phyloP scores from a whole-genome alignment of 148 eudicot species.

The Drosera capensis region DNA sequence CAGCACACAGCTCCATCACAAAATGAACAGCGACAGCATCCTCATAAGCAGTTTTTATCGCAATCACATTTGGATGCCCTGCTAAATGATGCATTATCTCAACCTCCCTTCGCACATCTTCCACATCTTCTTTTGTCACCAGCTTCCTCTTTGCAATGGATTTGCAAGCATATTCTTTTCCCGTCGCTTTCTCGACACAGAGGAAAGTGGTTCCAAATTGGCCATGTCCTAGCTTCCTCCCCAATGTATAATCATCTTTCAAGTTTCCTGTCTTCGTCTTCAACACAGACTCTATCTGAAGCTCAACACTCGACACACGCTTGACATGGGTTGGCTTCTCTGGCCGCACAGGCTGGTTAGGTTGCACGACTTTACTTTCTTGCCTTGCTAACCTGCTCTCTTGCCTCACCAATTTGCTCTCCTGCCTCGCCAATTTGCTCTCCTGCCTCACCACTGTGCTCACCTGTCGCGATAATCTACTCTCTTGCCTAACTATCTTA shows the following conservation, averaged over 20 bases:
- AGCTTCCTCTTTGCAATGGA: constrained; percentile 71
- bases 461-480: constrained; percentile 10
- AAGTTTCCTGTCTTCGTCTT: constrained; percentile 46
- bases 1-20: constrained; percentile 73
- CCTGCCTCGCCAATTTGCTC: constrained; percentile 15
- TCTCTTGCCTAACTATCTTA: constrained; percentile 18
- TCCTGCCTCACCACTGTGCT: constrained; percentile 14
- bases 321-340: constrained; percentile 22
- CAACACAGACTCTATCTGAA: constrained; percentile 50
- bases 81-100: constrained; percentile 86
- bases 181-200: constrained; percentile 43
- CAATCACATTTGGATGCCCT: constrained; percentile 54
- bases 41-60: constrained; percentile 66
- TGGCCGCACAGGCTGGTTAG: constrained; percentile 9
- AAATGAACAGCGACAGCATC: constrained; percentile 81
- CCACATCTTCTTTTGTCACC: constrained; percentile 54
- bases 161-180: constrained; percentile 61
- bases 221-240: constrained; percentile 76
- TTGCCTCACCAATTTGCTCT: constrained; percentile 12
- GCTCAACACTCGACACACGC: constrained; percentile 45
- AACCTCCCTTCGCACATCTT: constrained; percentile 82
- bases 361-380: constrained; percentile 8
- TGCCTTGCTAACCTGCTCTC: constrained; percentile 7
- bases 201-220: constrained; percentile 82
- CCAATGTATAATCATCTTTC: constrained; percentile 51